These are phyloP conservation scores for Imleria badia DNA, from an alignment of 768 basidiomycete species.

Conservation along the genomic window DNA sequence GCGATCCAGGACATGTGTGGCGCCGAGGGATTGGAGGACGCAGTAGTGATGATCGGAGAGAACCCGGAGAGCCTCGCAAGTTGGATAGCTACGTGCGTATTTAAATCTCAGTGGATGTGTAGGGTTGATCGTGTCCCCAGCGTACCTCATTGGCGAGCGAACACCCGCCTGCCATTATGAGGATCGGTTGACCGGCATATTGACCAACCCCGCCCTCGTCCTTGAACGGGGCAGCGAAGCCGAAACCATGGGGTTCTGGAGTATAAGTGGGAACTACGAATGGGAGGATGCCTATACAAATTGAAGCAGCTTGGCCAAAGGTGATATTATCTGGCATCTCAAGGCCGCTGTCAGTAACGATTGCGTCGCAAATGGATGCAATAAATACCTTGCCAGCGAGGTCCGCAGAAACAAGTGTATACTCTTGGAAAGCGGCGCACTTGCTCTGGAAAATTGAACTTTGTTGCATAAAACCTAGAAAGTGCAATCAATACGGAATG, in stretches of 20 bases:
- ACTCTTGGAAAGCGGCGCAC: conserved; percentile 1
- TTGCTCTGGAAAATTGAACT: background rate
- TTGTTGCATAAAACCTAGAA: background rate
- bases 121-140: background rate
- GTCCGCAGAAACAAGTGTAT: background rate
- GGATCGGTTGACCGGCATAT: conserved; percentile 29
- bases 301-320: conserved; percentile 36
- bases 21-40: conserved; percentile 35
- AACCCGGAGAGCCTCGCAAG: conserved; percentile 31
- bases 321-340: conserved; percentile 21
- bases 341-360: background rate
- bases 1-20: conserved; percentile 34
- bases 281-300: conserved; percentile 33
- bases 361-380: background rate
- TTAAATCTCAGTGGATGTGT: background rate
- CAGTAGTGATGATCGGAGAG: conserved; percentile 36
- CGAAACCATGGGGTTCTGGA: conserved; percentile 22
- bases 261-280: conserved; percentile 32
- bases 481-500: too few species aligned
- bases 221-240: conserved; percentile 23
- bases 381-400: background rate
- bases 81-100: conserved; percentile 24
- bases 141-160: conserved; percentile 36
- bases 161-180: conserved; percentile 35
- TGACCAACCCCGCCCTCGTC: conserved; percentile 21